A percentile compares a stretch with the other conserved stretches of the same genome.
Conservation (phyloP, 345 rosid species). For the Draba incana region DNA sequence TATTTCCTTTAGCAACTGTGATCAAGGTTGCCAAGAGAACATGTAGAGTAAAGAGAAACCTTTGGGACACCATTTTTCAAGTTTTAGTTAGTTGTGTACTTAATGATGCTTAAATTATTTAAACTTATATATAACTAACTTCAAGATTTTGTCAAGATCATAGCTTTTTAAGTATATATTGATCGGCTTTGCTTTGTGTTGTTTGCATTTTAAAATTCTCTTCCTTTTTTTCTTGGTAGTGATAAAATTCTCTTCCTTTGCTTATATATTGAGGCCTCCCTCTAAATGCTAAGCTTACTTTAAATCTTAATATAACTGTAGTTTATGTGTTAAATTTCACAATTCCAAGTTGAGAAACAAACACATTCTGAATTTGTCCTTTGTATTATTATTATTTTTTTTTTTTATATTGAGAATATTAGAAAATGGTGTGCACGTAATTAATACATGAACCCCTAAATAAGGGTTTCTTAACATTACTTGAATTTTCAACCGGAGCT, state of each 20-base stretch:
- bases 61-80: slow-evolving; percentile 31
- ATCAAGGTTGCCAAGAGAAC: slow-evolving; percentile 18
- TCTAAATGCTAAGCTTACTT: slow-evolving; percentile 11
- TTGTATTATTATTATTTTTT: no score
- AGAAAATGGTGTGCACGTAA: no score
- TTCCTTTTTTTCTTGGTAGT: no score
- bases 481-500: no score
- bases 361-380: slow-evolving; percentile 7
- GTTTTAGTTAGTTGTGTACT: slow-evolving; percentile 1
- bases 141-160: slow-evolving; percentile 4
- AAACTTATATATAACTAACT: slow-evolving; percentile 14
- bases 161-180: slow-evolving; percentile 1
- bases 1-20: slow-evolving; percentile 31
- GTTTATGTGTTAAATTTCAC: neutral
- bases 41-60: slow-evolving; percentile 8
- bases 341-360: neutral
- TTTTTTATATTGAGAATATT: no score
- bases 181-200: neutral
- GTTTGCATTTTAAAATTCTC: slow-evolving; percentile 4
- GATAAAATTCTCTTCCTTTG: neutral
- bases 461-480: no score
- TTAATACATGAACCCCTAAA: no score
- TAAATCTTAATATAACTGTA: neutral
- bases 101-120: slow-evolving; percentile 7
- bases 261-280: slow-evolving; percentile 22